Conservation (phyloP, 1,284 basidiomycete genomes). For the Moniliella sp. region DNA sequence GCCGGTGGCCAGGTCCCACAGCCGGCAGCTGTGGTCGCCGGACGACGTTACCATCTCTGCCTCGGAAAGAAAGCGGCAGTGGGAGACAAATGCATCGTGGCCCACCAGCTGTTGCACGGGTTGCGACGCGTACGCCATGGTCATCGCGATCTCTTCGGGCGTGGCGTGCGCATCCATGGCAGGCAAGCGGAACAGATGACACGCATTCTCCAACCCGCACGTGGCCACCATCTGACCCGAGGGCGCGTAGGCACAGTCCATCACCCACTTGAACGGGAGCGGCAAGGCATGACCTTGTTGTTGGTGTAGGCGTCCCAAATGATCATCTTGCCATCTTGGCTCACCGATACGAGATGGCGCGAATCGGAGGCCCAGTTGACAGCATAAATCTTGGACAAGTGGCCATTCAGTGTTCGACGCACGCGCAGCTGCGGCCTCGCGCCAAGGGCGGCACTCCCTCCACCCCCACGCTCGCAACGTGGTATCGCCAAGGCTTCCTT, state of each 20-base stretch:
- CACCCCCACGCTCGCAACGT: conserved; percentile 51
- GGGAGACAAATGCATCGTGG: conserved; percentile 86
- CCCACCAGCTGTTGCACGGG: conserved; percentile 68
- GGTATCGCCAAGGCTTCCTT: conserved; percentile 87
- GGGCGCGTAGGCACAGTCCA: conserved; percentile 96
- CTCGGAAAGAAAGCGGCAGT: conserved; percentile 94
- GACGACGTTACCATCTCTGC: conserved; percentile 89
- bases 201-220: conserved; percentile 95
- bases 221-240: conserved; percentile 90
- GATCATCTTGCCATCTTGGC: conserved; percentile 94
- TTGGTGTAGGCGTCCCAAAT: conserved; percentile 99
- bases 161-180: conserved; percentile 44
- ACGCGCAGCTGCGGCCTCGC: conserved; percentile 83
- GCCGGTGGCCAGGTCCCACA: too few species aligned
- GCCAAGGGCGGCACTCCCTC: conserved; percentile 72
- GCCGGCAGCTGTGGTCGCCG: too few species aligned
- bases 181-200: conserved; percentile 82
- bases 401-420: conserved; percentile 76
- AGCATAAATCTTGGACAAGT: conserved; percentile 94
- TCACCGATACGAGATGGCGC: conserved; percentile 87
- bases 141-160: too few species aligned
- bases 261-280: conserved; percentile 89
- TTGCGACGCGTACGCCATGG: too few species aligned
- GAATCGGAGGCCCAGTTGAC: conserved; percentile 97
- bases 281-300: conserved; percentile 98